phyloP scores from a whole-genome alignment of 192 early-diverging fungal genomes.

The Coemansia umbellata region DNA sequence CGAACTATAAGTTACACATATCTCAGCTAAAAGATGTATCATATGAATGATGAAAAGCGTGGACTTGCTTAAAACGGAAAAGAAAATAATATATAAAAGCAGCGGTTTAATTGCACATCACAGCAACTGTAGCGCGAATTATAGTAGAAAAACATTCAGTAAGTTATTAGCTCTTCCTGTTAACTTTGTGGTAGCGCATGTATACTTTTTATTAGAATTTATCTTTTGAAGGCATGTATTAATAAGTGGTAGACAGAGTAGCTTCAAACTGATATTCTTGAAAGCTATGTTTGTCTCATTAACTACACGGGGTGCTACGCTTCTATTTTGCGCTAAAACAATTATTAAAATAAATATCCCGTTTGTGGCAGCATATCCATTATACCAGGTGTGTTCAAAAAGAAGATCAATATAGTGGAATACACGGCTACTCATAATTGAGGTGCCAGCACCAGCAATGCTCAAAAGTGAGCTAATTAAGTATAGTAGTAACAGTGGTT shows the following conservation, averaged over 20 bases:
- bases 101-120: too few species aligned
- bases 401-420: constrained; percentile 12
- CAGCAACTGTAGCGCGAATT: too few species aligned
- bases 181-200: not conserved
- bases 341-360: not conserved
- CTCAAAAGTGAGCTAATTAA: constrained; percentile 2
- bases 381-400: constrained; percentile 7
- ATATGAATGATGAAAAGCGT: too few species aligned
- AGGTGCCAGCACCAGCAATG: not conserved
- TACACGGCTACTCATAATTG: not conserved
- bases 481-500: too few species aligned
- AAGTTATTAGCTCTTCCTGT: not conserved
- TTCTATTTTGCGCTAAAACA: not conserved
- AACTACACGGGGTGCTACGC: not conserved
- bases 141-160: not conserved
- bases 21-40: too few species aligned
- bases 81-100: too few species aligned
- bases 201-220: not conserved
- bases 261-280: constrained; percentile 13
- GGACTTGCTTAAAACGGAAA: too few species aligned
- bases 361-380: constrained; percentile 6
- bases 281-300: not conserved
- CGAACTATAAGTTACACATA: too few species aligned
- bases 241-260: constrained; percentile 18
- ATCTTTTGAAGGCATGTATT: constrained; percentile 3